phyloP scores from a whole-genome alignment of 768 basidiomycete species.

The Phaeolepiota aurea region DNA sequence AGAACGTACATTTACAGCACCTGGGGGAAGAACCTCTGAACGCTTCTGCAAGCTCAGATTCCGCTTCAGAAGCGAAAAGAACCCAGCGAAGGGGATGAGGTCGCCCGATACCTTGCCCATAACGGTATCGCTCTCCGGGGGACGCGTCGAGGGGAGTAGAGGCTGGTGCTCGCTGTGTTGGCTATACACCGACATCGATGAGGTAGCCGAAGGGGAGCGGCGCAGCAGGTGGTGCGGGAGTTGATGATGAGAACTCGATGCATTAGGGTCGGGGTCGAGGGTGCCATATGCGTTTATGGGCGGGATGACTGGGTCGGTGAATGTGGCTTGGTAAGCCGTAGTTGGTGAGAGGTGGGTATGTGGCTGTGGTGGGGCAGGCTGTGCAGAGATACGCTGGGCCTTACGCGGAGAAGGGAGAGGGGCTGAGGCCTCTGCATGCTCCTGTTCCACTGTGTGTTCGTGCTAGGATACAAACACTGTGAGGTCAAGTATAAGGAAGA shows the following conservation, averaged over 20 bases:
- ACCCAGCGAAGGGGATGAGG: slow-evolving; percentile 30
- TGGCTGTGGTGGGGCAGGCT: slow-evolving; percentile 14
- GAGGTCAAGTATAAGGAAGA: too few relatives aligned
- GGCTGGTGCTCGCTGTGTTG: slow-evolving; percentile 20
- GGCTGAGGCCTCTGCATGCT: slow-evolving; percentile 14
- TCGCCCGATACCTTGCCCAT: slow-evolving; percentile 24
- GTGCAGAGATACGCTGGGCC: slow-evolving; percentile 21
- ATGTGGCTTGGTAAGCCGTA: slow-evolving; percentile 6
- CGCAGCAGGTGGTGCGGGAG: slow-evolving; percentile 8
- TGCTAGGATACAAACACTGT: too few relatives aligned
- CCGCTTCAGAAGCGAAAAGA: slow-evolving; percentile 14
- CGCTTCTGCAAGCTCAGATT: slow-evolving; percentile 11
- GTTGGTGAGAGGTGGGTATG: slow-evolving; percentile 8
- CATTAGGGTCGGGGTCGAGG: slow-evolving; percentile 21
- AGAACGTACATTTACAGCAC: slow-evolving; percentile 7
- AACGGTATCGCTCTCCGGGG: slow-evolving; percentile 11
- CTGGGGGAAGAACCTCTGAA: slow-evolving; percentile 11
- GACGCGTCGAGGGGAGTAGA: slow-evolving; percentile 30
- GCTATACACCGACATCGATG: slow-evolving; percentile 1
- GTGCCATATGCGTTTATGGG: slow-evolving; percentile 46
- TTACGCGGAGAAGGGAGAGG: slow-evolving; percentile 16
- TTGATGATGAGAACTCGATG: slow-evolving; percentile 9
- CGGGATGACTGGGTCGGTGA: slow-evolving; percentile 30
- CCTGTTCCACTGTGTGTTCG: too few relatives aligned
- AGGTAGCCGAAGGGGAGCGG: slow-evolving; percentile 11